Evolutionary conservation across 352 stramenopile genomes (phyloP).

Genomic region (Phytophthora sojae): DNA sequence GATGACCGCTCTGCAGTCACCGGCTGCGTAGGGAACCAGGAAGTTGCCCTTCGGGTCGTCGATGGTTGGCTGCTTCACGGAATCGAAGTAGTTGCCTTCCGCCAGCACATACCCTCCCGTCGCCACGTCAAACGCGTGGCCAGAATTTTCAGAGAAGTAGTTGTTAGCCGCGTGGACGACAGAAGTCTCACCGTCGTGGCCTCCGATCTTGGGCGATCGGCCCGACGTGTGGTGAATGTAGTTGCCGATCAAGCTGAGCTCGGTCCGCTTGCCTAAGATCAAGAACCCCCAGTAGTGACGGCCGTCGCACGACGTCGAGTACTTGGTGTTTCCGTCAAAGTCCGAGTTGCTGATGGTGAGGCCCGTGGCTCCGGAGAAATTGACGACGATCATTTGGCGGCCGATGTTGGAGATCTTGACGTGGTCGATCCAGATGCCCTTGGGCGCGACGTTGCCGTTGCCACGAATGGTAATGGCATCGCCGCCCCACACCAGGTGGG

Average conservation of each 20-base stretch:
- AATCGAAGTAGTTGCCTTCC: constrained; percentile 45
- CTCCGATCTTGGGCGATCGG: constrained; percentile 49
- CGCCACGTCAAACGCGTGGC: constrained; percentile 38
- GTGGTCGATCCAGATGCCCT: constrained; percentile 59
- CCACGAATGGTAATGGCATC: constrained; percentile 32
- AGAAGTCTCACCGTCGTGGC: constrained; percentile 13
- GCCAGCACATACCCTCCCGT: constrained; percentile 27
- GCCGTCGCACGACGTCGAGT: constrained; percentile 54
- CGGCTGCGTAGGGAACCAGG: constrained; percentile 13
- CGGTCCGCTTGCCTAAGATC: constrained; percentile 31
- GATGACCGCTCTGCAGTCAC: constrained; percentile 22
- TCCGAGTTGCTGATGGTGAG: constrained; percentile 60
- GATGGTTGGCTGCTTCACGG: constrained; percentile 10
- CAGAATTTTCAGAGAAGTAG: constrained; percentile 31
- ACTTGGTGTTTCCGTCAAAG: constrained; percentile 51
- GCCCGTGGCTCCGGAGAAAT: constrained; percentile 33
- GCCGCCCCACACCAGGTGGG: no score
- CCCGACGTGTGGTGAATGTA: constrained; percentile 55
- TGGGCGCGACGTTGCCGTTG: constrained; percentile 15
- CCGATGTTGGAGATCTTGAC: constrained; percentile 46
- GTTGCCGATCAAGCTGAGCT: constrained; percentile 55
- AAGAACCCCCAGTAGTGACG: constrained; percentile 53
- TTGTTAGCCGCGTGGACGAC: constrained; percentile 46
- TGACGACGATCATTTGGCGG: constrained; percentile 47
- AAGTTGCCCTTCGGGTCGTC: constrained; percentile 17